A percentile compares a stretch with the other conserved stretches of the same genome.
phyloP scores from a whole-genome alignment of 441 rosid genomes.

The Gossypium davidsonii region DNA sequence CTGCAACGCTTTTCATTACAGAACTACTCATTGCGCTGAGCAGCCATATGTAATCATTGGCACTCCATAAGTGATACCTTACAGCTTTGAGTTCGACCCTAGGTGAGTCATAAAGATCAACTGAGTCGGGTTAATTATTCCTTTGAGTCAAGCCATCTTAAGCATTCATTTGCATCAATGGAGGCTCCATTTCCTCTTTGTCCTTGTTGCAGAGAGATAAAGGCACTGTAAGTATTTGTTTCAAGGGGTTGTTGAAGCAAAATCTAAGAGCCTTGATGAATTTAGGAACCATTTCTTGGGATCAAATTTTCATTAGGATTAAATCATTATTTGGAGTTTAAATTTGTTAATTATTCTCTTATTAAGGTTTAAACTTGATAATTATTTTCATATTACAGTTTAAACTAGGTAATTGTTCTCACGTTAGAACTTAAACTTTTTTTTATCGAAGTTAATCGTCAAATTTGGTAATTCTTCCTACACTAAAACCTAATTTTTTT shows the following conservation, averaged over 20 bases:
- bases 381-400: too few relatives aligned
- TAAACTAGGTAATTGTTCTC: rapidly evolving
- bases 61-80: slow-evolving; percentile 8
- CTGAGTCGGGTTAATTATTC: slow-evolving; percentile 30
- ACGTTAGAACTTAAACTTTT: too few relatives aligned
- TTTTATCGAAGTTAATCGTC: too few relatives aligned
- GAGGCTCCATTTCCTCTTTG: slow-evolving; percentile 24
- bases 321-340: too few relatives aligned
- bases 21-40: slow-evolving; percentile 20
- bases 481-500: rapidly evolving
- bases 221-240: slow-evolving; percentile 9
- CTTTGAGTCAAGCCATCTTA: slow-evolving; percentile 52
- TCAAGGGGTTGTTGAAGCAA: slow-evolving; percentile 19
- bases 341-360: too few relatives aligned
- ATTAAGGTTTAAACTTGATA: not conserved
- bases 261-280: slow-evolving; percentile 3
- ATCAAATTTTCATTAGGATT: too few relatives aligned
- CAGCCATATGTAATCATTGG: slow-evolving; percentile 27
- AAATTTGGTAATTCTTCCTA: too few relatives aligned
- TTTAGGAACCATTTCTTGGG: too few relatives aligned
- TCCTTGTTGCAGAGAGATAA: slow-evolving; percentile 15
- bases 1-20: slow-evolving; percentile 22
- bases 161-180: slow-evolving; percentile 23
- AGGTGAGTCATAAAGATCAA: slow-evolving; percentile 36
- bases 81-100: slow-evolving; percentile 34